These are phyloP conservation scores for Epichloe scottii DNA, from an alignment of 2,329 filamentous ascomycete species.

Conservation along the genomic window DNA sequence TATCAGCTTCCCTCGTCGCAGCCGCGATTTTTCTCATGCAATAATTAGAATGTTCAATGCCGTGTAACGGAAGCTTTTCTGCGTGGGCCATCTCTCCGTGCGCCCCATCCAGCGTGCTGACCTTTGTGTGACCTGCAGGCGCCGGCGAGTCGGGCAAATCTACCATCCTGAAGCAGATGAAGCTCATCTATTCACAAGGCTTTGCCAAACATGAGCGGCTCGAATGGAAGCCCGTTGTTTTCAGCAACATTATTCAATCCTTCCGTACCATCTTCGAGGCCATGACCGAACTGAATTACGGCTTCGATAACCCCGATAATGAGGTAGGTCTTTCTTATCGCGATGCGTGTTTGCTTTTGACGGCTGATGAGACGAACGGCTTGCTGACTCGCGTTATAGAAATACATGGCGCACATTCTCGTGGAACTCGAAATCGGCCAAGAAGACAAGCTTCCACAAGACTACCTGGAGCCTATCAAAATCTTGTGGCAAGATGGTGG, in stretches of 20 bases:
- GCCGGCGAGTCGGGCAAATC: conserved; percentile 88
- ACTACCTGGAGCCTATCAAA: conserved; percentile 73
- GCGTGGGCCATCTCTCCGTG: neutral
- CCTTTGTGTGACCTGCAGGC: conserved; percentile 39
- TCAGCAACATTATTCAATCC: conserved; percentile 85
- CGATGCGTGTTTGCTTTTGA: conserved; percentile 6
- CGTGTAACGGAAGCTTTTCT: conserved; percentile 3
- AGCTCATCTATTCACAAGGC: conserved; percentile 86
- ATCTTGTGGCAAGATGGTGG: conserved; percentile 72
- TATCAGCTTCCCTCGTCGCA: neutral
- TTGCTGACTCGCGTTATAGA: conserved; percentile 33
- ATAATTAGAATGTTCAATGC: neutral
- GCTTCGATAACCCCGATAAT: conserved; percentile 67
- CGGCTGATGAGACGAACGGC: conserved; percentile 7
- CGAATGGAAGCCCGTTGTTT: conserved; percentile 91
- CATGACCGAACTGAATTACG: conserved; percentile 73
- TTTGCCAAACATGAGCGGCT: conserved; percentile 83
- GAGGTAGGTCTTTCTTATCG: conserved; percentile 46
- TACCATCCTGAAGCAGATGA: conserved; percentile 97
- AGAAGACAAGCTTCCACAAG: conserved; percentile 65
- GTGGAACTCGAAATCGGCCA: conserved; percentile 71
- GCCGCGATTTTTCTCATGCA: neutral
- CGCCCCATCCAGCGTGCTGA: neutral
- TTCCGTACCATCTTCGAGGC: conserved; percentile 84
- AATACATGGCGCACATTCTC: conserved; percentile 64